phyloP scores from a whole-genome alignment of 805 yeast genomes.

The Candida tallmaniae region DNA sequence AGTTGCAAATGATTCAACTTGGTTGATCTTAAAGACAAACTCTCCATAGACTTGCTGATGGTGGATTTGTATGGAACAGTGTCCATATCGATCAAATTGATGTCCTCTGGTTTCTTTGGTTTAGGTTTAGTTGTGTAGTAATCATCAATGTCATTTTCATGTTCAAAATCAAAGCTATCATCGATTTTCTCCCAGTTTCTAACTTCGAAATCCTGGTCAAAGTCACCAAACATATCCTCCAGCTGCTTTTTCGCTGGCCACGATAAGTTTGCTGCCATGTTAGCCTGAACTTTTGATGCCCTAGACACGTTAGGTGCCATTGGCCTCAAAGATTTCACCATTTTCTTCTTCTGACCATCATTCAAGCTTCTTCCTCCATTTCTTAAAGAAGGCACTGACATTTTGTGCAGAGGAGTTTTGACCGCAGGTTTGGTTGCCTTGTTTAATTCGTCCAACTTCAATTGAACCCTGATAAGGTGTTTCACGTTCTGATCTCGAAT shows the following conservation, averaged over 20 bases:
- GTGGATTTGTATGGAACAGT: conserved; percentile 40
- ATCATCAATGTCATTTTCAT: background rate
- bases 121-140: too few species aligned
- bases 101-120: conserved; percentile 14
- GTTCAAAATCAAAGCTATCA: too few species aligned
- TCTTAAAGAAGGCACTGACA: conserved; percentile 27
- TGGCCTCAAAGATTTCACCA: conserved; percentile 31
- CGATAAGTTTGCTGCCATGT: conserved; percentile 25
- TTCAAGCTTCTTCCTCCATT: conserved; percentile 9
- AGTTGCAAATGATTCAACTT: background rate
- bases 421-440: conserved; percentile 13
- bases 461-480: conserved; percentile 38
- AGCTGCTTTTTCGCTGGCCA: conserved; percentile 24
- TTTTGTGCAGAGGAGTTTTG: conserved; percentile 3
- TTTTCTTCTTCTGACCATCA: conserved; percentile 10
- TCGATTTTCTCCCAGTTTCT: conserved; percentile 25
- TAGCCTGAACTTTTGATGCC: conserved; percentile 18
- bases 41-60: conserved; percentile 23
- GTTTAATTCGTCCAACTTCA: conserved; percentile 34
- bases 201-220: conserved; percentile 32
- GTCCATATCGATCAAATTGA: conserved; percentile 72
- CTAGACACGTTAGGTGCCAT: conserved; percentile 5
- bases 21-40: conserved; percentile 16
- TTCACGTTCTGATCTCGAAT: conserved; percentile 41
- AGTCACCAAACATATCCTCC: conserved; percentile 30